Evolutionary conservation across 495 filamentous ascomycete genomes (phyloP), one percentile per base, ranked within the genome.

Genomic region (Rhypophila decipiens): DNA sequence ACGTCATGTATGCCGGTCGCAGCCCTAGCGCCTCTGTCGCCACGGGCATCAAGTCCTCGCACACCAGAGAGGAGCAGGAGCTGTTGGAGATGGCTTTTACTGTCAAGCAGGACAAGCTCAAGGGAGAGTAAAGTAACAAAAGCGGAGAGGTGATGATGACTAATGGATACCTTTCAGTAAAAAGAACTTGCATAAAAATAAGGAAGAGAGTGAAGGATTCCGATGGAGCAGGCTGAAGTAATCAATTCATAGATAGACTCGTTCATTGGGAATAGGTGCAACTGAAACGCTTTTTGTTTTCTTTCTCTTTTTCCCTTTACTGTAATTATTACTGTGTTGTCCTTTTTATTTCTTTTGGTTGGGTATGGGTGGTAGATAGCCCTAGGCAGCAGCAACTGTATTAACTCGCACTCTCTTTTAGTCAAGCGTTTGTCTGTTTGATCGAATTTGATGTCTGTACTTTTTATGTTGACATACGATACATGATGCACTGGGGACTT

Each of bases 1-100:
- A 97, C 71, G 88, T 96, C 59, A 85, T 95, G 81, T 98, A 98
- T 70, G 93, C 93, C 36, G 93, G 93, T 58, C 82, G 93, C 58
- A 77, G 85, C 60, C 90, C 90, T 17, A 91, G 85, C 59, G 90
- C 93, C 24, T 86, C 81, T 59, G 91, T 96, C 36, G 93, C 93
- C 35, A 96, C 90, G 39, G 93, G 93, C 64, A 65, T 93, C 56
- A 98, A 98, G 84, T 67, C 76, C 23, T 79, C 74, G 42, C 93
- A 98, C 69, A 65, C 83, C 58, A 95, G 94, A 80, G 93, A 98
- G 75, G 93, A 98, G 76, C 75, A 87, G 68, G 87, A 95, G 18
- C 66, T 98, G 53, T 68, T 98, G 56, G 78, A 93, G 65, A 79
- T 77, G 67, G 93, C 79, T 36, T 80, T 81, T 52, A 58, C 56